Base-by-base conservation (phyloP, 1,284 basidiomycete species). In the Cutaneotrichosporon daszewskae region DNA sequence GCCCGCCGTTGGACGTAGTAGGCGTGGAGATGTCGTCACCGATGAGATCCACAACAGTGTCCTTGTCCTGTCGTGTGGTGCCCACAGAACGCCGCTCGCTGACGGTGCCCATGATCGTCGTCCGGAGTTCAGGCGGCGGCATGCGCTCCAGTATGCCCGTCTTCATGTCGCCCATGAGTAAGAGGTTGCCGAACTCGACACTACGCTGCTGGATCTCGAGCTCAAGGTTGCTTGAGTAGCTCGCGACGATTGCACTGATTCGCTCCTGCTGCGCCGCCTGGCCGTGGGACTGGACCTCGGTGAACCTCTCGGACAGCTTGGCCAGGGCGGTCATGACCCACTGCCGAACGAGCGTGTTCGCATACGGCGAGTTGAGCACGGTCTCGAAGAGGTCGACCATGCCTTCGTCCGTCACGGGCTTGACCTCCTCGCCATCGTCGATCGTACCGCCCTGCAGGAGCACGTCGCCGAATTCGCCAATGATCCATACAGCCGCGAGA, bases 61-160 rank as follows among this genome's bases (percentile, higher is more conserved):
- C 85, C 68, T 82, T 85, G 38, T 83, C 79, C 23, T 77, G 78
- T 57, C 80, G 76, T 3, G 90, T 87, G 5, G 88, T 89, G 5
- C 91, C 91, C 20, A 96, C 91, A 28, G 87, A 85, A 62, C 90
- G 89, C 60, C 89, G 86, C 72, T 96, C 91, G 69, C 60, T 90
- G 44, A 91, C 89, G 47, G 85, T 79, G 39, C 88, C 91, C 77
- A 92, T 85, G 4, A 96, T 86, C 4, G 91, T 94, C 18, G 86
- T 84, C 71, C 89, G 92, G 59, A 98, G 74, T 69, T 98, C 94
- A 3, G 95, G 95, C 5, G 90, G 87, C 7, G 95, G 95, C 95
- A 99, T 99, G 44, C 90, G 81, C 74, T 98, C 95, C 47, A 98
- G 71, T 1, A 99, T 91, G 34, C 91, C 95, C n/a, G 80, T 79